These are phyloP conservation scores for Amanita rubescens DNA, from an alignment of 768 basidiomycete species.

Conservation along the genomic window DNA sequence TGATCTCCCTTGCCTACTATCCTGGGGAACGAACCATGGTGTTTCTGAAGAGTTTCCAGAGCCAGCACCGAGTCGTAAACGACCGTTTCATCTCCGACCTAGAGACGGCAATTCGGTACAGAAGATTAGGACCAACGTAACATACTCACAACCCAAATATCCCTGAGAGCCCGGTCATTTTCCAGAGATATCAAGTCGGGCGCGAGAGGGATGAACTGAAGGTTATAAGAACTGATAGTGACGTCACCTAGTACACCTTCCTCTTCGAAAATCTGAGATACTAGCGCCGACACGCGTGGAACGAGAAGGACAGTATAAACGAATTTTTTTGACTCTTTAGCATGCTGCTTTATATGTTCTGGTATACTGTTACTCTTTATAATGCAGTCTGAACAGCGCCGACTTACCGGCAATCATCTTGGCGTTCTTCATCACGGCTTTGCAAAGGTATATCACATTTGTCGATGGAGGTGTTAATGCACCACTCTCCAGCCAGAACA, in stretches of 20 bases:
- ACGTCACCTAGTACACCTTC: constrained; percentile 98
- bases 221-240: constrained; percentile 76
- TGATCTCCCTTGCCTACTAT: constrained; percentile 91
- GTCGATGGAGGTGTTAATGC: constrained; percentile 75
- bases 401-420: constrained; percentile 85
- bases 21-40: constrained; percentile 86
- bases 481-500: constrained; percentile 97
- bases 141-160: constrained; percentile 79
- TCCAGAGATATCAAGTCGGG: constrained; percentile 92
- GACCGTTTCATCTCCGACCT: constrained; percentile 92
- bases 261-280: constrained; percentile 83
- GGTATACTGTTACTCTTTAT: constrained; percentile 21
- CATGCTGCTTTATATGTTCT: constrained; percentile 91
- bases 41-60: constrained; percentile 70
- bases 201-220: constrained; percentile 91
- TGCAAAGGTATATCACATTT: constrained; percentile 89
- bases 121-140: constrained; percentile 1
- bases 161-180: constrained; percentile 75
- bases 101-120: constrained; percentile 7
- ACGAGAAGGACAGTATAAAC: constrained; percentile 84
- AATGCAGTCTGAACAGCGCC: constrained; percentile 9
- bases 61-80: constrained; percentile 88
- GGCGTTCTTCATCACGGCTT: constrained; percentile 78
- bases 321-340: constrained; percentile 64
- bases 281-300: constrained; percentile 81